Base-by-base conservation (phyloP, 768 basidiomycete species). In the Tremella yokohamensis region DNA sequence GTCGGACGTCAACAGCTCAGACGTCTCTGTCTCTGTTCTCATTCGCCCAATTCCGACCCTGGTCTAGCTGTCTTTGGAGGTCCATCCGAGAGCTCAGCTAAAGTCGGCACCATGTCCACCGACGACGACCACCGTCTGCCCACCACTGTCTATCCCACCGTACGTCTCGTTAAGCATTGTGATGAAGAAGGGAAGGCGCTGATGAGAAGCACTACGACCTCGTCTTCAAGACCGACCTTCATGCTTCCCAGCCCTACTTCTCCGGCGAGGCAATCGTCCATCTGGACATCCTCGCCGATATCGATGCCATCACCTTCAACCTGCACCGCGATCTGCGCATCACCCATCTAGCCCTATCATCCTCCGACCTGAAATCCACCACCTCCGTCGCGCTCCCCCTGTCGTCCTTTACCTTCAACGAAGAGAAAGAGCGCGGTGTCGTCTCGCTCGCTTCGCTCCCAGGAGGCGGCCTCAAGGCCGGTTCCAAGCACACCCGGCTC, bases 301-400 rank as follows among this genome's bases (percentile, higher is more conserved):
- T 52, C 38, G 57, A 50, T 8, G 47, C 54, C 18, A 53, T 76
- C 13, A 74, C 87, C 57, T 88, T 91, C 75, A 85, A 93, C 77
- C 88, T 91, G 68, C 89, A 92, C 73, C 74, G 84, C 7, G 77
- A 90, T 25, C 85, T 90, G 80, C 86, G 85, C 60, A 79, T 93
- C 40, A 85, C 89, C 54, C 63, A 70, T 26, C 49, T 75, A 25
- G 61, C 67, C 15, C 56, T 73, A 49, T 49, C 64, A 1, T 52
- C 69, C 18, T 50, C 62, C 16, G 69, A 70, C 57, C 66, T 65
- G 54, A 72, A 70, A 50, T 62, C 69, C 45, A 62, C 62, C 19
- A 63, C 66, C 8, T 58, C 64, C 4, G 22, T 64, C 20, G 40
- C 52, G 22, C 19, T 73, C n/a, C 68, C 64, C 15, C 52, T 68